A percentile compares a stretch with the other conserved stretches of the same genome.
These are phyloP conservation scores for Trichoderma virens DNA, from an alignment of 495 filamentous ascomycete genomes.

Conservation along the genomic window DNA sequence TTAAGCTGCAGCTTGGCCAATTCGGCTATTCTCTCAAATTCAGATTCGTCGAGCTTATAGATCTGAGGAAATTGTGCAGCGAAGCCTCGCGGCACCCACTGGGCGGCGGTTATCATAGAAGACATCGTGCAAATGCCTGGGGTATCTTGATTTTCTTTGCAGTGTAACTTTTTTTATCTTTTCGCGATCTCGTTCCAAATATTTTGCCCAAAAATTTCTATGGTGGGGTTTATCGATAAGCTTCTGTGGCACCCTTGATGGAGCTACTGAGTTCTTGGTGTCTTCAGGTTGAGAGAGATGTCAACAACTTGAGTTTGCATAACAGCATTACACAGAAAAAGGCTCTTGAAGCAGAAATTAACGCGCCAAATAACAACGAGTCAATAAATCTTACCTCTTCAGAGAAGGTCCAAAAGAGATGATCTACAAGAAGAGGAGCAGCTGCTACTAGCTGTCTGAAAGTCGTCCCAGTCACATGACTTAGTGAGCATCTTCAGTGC, in stretches of 20 bases:
- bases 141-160: background rate
- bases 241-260: conserved; percentile 9
- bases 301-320: too few relatives aligned
- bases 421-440: too few relatives aligned
- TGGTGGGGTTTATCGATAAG: conserved; percentile 20
- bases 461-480: too few relatives aligned
- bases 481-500: too few relatives aligned
- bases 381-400: too few relatives aligned
- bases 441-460: too few relatives aligned
- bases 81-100: conserved; percentile 92
- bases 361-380: too few relatives aligned
- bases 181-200: background rate
- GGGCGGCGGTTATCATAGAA: conserved; percentile 85
- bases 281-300: too few relatives aligned
- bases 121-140: conserved; percentile 19
- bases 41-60: conserved; percentile 86
- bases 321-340: too few relatives aligned
- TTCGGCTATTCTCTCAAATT: conserved; percentile 82
- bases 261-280: too few relatives aligned
- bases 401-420: too few relatives aligned
- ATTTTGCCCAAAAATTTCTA: conserved; percentile 10
- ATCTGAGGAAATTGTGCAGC: conserved; percentile 85
- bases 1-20: conserved; percentile 87
- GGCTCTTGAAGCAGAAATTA: too few relatives aligned
- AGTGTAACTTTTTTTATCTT: background rate